Evolutionary conservation across 2,329 filamentous ascomycete genomes (phyloP).

Genomic region (Penicillium sp.): DNA sequence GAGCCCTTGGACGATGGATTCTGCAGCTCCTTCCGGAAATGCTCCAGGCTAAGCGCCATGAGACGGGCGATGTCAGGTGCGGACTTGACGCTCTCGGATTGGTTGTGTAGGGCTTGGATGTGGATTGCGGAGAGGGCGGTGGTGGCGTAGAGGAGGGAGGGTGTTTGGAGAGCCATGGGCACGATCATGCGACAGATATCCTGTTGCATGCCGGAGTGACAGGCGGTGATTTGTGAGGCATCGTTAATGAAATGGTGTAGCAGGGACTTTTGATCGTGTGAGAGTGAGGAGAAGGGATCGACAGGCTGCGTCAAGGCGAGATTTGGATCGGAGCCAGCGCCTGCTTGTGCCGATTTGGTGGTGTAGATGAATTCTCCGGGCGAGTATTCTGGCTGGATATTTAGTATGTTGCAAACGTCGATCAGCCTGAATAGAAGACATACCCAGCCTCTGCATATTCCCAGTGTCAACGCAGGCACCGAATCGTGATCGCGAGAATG

Average conservation of each 20-base stretch:
- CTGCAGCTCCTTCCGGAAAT: slow-evolving; percentile 46
- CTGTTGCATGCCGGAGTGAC: slow-evolving; percentile 45
- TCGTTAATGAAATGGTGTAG: slow-evolving; percentile 48
- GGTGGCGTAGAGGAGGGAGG: slow-evolving; percentile 48
- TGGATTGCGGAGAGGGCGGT: slow-evolving; percentile 50
- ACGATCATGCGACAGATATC: slow-evolving; percentile 49
- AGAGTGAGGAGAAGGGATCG: slow-evolving; percentile 44
- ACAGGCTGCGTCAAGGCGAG: slow-evolving; percentile 34
- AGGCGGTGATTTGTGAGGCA: slow-evolving; percentile 47
- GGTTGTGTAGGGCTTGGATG: slow-evolving; percentile 41
- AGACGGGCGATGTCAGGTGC: slow-evolving; percentile 43
- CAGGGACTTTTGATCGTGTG: slow-evolving; percentile 39
- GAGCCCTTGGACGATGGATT: slow-evolving; percentile 35
- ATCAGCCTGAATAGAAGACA: not conserved
- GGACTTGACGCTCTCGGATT: slow-evolving; percentile 41
- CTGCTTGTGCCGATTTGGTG: slow-evolving; percentile 29
- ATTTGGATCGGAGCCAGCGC: slow-evolving; percentile 21
- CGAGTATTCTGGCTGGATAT: slow-evolving; percentile 34
- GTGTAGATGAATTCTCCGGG: slow-evolving; percentile 43
- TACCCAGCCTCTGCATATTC: slow-evolving; percentile 43
- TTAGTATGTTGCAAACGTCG: not conserved
- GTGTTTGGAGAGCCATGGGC: slow-evolving; percentile 50
- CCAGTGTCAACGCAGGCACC: slow-evolving; percentile 40
- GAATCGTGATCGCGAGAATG: slow-evolving; percentile 46
- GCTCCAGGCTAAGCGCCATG: slow-evolving; percentile 46